These are phyloP conservation scores for Tetradesmus obliquus DNA, from an alignment of 139 green algal genomes.

Conservation along the genomic window DNA sequence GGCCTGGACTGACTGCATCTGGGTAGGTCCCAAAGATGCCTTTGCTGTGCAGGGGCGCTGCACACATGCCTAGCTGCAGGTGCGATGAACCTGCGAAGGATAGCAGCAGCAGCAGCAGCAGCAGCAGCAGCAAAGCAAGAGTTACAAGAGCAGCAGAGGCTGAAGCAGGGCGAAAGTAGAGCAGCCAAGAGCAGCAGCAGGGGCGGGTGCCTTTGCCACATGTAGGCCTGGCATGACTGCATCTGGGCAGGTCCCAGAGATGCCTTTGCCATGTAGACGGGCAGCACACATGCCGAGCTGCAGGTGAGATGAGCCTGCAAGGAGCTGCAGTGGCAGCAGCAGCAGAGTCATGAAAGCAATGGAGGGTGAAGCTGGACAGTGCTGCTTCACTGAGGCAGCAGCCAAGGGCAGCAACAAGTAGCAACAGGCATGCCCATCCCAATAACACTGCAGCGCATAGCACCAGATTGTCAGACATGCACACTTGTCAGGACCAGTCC, in stretches of 20 bases:
- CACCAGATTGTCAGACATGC: no score
- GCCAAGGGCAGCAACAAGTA: no score
- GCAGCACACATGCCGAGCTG: slow-evolving; percentile 75
- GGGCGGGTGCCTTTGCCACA: slow-evolving; percentile 37
- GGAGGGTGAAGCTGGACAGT: no score
- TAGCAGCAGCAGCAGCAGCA: background rate
- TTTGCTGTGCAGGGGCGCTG: slow-evolving; percentile 57
- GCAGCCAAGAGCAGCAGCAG: no score
- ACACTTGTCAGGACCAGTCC: no score
- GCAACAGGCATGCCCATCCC: no score
- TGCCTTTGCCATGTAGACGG: slow-evolving; percentile 68
- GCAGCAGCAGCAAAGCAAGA: no score
- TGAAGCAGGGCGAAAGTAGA: no score
- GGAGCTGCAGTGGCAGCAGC: background rate
- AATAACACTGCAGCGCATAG: no score
- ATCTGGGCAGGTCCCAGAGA: slow-evolving; percentile 83
- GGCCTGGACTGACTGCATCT: slow-evolving; percentile 70
- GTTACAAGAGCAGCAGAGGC: no score
- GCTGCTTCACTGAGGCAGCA: no score
- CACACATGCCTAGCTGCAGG: slow-evolving; percentile 80
- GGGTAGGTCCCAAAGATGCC: slow-evolving; percentile 87
- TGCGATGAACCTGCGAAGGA: slow-evolving; percentile 70
- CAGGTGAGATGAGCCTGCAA: slow-evolving; percentile 76
- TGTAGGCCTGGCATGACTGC: slow-evolving; percentile 76
- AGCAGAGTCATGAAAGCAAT: no score